Evolutionary conservation across 192 early-diverging fungal species (phyloP), one percentile per base, ranked within the genome.

Genomic region (Coemansia asiatica): DNA sequence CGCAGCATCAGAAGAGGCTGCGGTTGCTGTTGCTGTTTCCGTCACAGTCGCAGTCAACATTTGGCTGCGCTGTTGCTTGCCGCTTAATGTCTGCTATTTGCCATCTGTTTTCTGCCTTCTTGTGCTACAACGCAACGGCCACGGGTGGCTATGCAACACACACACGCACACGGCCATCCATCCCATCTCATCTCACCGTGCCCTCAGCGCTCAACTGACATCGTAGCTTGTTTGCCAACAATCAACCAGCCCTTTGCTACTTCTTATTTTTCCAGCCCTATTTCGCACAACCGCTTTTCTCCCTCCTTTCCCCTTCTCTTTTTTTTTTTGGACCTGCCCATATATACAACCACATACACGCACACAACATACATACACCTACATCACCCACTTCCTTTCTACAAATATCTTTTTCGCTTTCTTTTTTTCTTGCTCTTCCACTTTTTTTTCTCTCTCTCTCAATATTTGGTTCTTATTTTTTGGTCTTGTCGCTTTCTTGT

Each of bases 131-230:
- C n/a, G n/a, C n/a, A n/a, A n/a, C 40, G 21, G n/a, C 25, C 38
- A 28, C 59, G 40, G 28, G 59, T 60, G 59, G 59, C 59, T 40
- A 60, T 60, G 59, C n/a, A n/a, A n/a, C n/a, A n/a, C n/a, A n/a
- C n/a, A n/a, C n/a, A n/a, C n/a, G n/a, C 59, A 60, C 59, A 60
- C 44, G 59, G 21, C 59, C 59, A 44, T 60, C 59, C n/a, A n/a
- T n/a, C n/a, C n/a, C n/a, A n/a, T n/a, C n/a, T 35, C 33, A 36
- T 40, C 33, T 40, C 21, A 46, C 48, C 26, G 38, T 38, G 19
- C 36, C 28, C 40, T 36, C 21, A 18, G 23, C 40, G 15, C 44
- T 22, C 40, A 60, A 22, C 40, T 60, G 59, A 60, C 59, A 60
- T 60, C 59, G 21, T 3, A 60, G 60, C 60, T 51, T 62, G 60